phyloP scores from a whole-genome alignment of 352 stramenopile genomes.

The Phytophthora podocarpi region DNA sequence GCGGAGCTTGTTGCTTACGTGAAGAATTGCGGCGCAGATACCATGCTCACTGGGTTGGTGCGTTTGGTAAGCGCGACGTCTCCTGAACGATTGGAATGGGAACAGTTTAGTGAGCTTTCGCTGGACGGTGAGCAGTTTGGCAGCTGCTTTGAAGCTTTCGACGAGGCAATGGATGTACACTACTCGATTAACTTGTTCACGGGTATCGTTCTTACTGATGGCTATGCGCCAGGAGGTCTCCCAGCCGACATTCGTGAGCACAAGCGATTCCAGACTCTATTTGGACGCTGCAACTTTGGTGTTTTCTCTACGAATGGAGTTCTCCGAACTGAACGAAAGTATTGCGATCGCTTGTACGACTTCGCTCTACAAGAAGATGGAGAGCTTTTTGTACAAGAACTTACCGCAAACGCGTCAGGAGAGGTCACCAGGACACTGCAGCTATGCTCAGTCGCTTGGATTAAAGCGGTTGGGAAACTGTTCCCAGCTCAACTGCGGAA shows the following conservation, averaged over 20 bases:
- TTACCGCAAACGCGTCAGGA: conserved; percentile 2
- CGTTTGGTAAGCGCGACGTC: conserved; percentile 33
- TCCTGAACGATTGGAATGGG: conserved; percentile 33
- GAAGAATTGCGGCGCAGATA: not conserved
- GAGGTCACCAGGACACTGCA: conserved; percentile 30
- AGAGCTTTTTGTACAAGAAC: conserved; percentile 46
- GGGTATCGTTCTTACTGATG: conserved; percentile 47
- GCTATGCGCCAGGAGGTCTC: conserved; percentile 41
- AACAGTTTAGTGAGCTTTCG: conserved; percentile 1
- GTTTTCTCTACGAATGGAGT: conserved; percentile 36
- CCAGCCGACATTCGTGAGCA: conserved; percentile 39
- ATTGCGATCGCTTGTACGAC: conserved; percentile 41
- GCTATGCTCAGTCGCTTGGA: conserved; percentile 38
- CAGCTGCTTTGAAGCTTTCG: conserved; percentile 40
- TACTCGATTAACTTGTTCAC: conserved; percentile 64
- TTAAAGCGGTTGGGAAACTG: conserved; percentile 9
- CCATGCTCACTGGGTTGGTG: conserved; percentile 27
- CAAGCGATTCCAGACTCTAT: conserved; percentile 43
- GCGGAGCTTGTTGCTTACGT: conserved; percentile 19
- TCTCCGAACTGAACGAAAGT: conserved; percentile 33
- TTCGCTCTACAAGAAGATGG: conserved; percentile 28
- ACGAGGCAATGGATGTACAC: conserved; percentile 15
- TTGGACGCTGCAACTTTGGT: conserved; percentile 59
- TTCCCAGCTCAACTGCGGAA: conserved; percentile 36
- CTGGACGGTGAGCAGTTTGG: not conserved